Evolutionary conservation across 228 moss, liverwort and hornwort species (phyloP).

Genomic region (Sphagnum magellanicum): DNA sequence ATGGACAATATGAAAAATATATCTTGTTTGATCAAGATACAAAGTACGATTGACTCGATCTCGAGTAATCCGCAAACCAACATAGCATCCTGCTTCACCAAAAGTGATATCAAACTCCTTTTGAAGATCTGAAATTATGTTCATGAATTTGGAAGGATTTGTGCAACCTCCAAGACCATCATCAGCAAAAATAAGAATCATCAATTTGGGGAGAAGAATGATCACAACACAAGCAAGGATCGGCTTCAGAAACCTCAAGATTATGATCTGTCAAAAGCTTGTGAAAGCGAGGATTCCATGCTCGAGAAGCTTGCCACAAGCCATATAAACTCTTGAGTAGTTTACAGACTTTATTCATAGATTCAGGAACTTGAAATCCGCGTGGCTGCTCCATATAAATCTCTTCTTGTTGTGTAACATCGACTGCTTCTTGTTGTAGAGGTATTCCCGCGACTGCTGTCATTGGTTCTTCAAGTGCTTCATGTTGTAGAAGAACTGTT

Average conservation of each 20-base stretch:
- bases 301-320: slow-evolving; percentile 8
- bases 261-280: background rate
- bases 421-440: too few relatives aligned
- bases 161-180: slow-evolving; percentile 1
- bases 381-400: background rate
- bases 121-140: background rate
- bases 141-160: background rate
- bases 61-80: background rate
- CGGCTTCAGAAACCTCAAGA: background rate
- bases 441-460: too few relatives aligned
- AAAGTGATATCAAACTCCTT: background rate
- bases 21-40: background rate
- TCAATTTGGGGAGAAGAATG: background rate
- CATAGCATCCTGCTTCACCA: background rate
- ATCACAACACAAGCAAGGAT: background rate
- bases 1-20: background rate
- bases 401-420: background rate
- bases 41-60: background rate
- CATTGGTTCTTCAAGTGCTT: too few relatives aligned
- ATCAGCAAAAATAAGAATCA: background rate
- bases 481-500: too few relatives aligned
- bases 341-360: background rate
- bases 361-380: background rate
- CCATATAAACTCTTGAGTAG: slow-evolving; percentile 13
- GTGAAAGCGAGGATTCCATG: slow-evolving; percentile 6